Evolutionary conservation across 2,329 filamentous ascomycete species (phyloP).

Genomic region (Decorospora gaudefroyi): DNA sequence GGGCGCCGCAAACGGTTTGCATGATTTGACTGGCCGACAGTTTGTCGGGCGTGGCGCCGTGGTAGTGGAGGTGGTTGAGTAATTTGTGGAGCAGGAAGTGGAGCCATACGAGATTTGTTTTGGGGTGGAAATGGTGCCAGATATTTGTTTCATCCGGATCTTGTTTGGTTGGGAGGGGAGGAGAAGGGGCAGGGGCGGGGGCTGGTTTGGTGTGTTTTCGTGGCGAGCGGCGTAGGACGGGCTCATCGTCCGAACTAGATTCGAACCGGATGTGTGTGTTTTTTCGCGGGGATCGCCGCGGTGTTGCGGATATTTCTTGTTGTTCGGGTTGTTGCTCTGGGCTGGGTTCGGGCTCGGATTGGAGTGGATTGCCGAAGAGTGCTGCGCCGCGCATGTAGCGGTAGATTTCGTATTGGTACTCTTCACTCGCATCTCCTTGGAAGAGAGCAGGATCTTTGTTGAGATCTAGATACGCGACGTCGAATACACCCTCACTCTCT

Average conservation of each 20-base stretch:
- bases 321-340: background rate
- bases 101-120: slow-evolving; percentile 67
- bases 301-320: slow-evolving; percentile 12
- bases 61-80: slow-evolving; percentile 52
- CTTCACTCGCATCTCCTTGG: slow-evolving; percentile 52
- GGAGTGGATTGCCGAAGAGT: slow-evolving; percentile 52
- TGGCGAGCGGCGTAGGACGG: slow-evolving; percentile 9
- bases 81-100: slow-evolving; percentile 64
- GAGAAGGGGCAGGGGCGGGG: background rate
- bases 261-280: slow-evolving; percentile 39
- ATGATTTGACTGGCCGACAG: too few species aligned
- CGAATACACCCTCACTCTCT: slow-evolving; percentile 6
- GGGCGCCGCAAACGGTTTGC: too few species aligned
- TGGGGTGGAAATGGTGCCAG: slow-evolving; percentile 62
- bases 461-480: slow-evolving; percentile 54
- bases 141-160: slow-evolving; percentile 10
- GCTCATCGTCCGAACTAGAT: slow-evolving; percentile 3
- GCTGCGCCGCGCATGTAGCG: slow-evolving; percentile 56
- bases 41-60: too few species aligned
- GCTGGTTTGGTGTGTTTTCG: slow-evolving; percentile 4
- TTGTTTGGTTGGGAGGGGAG: too few species aligned
- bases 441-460: slow-evolving; percentile 52
- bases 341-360: slow-evolving; percentile 7
- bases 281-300: slow-evolving; percentile 31
- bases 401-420: slow-evolving; percentile 63